A percentile compares a stretch with the other conserved stretches of the same genome.
Conservation (phyloP, 108 stramenopile species). For the Nitzschia sp. region DNA sequence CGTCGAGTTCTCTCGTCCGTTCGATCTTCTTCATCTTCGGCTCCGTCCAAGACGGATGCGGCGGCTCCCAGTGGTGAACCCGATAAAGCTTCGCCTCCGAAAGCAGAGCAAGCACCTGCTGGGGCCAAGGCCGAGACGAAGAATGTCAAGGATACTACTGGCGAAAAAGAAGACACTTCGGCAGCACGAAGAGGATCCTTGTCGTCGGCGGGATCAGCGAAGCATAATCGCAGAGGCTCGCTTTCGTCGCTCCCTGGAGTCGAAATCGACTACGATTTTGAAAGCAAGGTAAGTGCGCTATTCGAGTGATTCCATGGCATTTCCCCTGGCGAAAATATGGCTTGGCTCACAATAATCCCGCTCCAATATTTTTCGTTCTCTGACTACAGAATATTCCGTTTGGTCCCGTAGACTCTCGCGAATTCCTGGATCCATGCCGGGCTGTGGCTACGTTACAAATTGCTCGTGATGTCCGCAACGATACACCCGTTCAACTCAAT, state of each 20-base stretch:
- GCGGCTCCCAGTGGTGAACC: not conserved
- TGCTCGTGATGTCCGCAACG: slow-evolving; percentile 77
- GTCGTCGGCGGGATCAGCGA: not conserved
- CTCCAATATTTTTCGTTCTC: slow-evolving; percentile 2
- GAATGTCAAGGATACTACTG: too few species aligned
- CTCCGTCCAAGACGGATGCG: too few species aligned
- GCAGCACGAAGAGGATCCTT: too few species aligned
- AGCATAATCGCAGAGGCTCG: not conserved
- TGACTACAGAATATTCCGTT: slow-evolving; percentile 52
- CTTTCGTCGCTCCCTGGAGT: not conserved
- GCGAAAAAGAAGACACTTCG: too few species aligned
- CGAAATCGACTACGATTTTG: slow-evolving; percentile 58
- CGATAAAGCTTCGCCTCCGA: not conserved
- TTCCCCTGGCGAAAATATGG: too few species aligned
- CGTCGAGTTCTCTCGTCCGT: slow-evolving; percentile 8
- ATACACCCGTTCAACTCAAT: slow-evolving; percentile 64
- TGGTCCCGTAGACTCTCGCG: slow-evolving; percentile 54
- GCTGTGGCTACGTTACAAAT: slow-evolving; percentile 84
- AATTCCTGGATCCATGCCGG: slow-evolving; percentile 75
- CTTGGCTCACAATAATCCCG: too few species aligned
- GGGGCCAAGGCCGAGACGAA: too few species aligned
- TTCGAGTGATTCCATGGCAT: too few species aligned
- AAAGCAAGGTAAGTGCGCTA: slow-evolving; percentile 49
- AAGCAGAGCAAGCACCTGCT: not conserved
- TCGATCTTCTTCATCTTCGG: too few species aligned